phyloP scores from a whole-genome alignment of 2,329 filamentous ascomycete species.

The Ophiostoma australiae region DNA sequence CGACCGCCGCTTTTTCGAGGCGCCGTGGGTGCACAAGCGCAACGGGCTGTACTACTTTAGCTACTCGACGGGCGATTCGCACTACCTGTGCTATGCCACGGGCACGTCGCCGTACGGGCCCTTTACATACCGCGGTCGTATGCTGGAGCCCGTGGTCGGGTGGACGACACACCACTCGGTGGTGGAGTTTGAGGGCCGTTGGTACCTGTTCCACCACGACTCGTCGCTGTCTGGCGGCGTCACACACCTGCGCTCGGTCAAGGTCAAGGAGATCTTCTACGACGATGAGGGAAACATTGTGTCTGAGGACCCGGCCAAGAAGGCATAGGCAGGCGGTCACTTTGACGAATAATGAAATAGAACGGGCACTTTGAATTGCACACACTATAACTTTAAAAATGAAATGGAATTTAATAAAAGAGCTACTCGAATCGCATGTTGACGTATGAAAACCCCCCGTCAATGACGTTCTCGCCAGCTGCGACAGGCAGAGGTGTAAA shows the following conservation, averaged over 20 bases:
- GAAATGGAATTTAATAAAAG: background rate
- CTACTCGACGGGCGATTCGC: conserved; percentile 74
- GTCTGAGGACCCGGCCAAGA: conserved; percentile 31
- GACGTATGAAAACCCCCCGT: background rate
- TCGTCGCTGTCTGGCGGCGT: conserved; percentile 62
- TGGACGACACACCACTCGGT: conserved; percentile 82
- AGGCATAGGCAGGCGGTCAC: background rate
- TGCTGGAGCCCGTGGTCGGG: conserved; percentile 70
- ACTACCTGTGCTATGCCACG: conserved; percentile 66
- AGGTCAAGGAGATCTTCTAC: conserved; percentile 70
- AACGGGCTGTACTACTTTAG: conserved; percentile 67
- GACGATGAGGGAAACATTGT: conserved; percentile 60
- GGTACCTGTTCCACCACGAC: conserved; percentile 76
- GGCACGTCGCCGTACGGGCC: conserved; percentile 62
- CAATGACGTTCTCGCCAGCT: background rate
- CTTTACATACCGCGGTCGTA: conserved; percentile 65
- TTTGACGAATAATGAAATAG: background rate
- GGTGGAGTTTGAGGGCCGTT: conserved; percentile 64
- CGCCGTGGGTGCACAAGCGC: conserved; percentile 73
- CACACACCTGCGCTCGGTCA: conserved; percentile 67
- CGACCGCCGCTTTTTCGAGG: conserved; percentile 72
- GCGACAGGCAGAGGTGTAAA: background rate
- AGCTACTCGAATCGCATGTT: background rate
- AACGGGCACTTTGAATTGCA: background rate
- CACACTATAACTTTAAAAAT: too few relatives aligned